Percentiles rank a stretch among this genome's conserved stretches.
phyloP scores from a whole-genome alignment of 75 land plant species.

The Ceratopteris richardii region DNA sequence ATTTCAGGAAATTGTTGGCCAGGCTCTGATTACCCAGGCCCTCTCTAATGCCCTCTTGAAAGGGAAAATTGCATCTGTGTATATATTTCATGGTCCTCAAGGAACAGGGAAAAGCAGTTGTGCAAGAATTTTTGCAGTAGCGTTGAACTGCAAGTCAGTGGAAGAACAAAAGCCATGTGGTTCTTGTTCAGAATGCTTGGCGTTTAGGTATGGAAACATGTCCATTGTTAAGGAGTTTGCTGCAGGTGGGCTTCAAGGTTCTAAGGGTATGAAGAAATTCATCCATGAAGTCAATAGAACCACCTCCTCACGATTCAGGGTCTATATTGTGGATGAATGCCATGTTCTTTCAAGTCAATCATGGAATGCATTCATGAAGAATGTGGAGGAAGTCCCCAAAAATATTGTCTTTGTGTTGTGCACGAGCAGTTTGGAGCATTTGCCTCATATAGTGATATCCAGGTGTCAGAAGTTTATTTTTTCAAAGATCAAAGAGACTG shows the following conservation, averaged over 20 bases:
- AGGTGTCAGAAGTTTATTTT: constrained; percentile 91
- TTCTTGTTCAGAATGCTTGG: constrained; percentile 58
- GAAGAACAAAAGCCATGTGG: constrained; percentile 81
- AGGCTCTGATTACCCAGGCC: constrained; percentile 80
- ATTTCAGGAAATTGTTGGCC: constrained; percentile 82
- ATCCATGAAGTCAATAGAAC: constrained; percentile 27
- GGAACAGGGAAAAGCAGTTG: constrained; percentile 92
- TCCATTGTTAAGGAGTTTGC: constrained; percentile 57
- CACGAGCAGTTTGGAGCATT: constrained; percentile 53
- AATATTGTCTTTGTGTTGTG: constrained; percentile 73
- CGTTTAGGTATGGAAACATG: constrained; percentile 43
- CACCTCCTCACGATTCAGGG: constrained; percentile 42
- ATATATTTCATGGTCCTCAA: constrained; percentile 92
- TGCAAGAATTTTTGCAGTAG: constrained; percentile 86
- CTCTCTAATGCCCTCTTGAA: constrained; percentile 59
- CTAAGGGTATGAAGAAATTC: constrained; percentile 41
- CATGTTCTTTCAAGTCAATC: constrained; percentile 54
- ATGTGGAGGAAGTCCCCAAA: constrained; percentile 72
- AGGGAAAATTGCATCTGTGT: constrained; percentile 67
- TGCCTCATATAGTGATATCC: constrained; percentile 75
- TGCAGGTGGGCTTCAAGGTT: constrained; percentile 42
- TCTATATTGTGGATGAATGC: constrained; percentile 79
- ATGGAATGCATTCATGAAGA: constrained; percentile 77
- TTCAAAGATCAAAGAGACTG: constrained; percentile 77
- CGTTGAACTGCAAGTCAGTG: constrained; percentile 60